Conservation (phyloP, 2,329 filamentous ascomycete genomes). For the Lecanicillium sp. region DNA sequence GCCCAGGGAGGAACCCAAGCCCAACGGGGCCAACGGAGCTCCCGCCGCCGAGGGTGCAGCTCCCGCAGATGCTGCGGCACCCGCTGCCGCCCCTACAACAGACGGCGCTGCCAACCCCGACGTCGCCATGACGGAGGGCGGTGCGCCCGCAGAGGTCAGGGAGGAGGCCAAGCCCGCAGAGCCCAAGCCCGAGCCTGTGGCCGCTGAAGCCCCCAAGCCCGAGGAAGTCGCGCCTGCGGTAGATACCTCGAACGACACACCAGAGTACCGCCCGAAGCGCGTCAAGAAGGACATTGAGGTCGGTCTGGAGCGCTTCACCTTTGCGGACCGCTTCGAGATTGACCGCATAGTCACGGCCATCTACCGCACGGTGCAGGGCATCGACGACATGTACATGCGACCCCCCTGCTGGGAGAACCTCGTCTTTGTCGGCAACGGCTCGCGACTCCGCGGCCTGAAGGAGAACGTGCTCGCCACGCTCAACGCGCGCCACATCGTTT, state of each 20-base stretch:
- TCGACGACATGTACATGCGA: slow-evolving; percentile 79
- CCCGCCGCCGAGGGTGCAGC: slow-evolving; percentile 9
- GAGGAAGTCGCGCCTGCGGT: not conserved
- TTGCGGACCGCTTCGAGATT: slow-evolving; percentile 64
- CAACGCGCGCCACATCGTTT: slow-evolving; percentile 77
- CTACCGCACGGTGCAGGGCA: slow-evolving; percentile 74
- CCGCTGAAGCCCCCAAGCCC: slow-evolving; percentile 18
- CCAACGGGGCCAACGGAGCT: slow-evolving; percentile 16
- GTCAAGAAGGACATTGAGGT: slow-evolving; percentile 66
- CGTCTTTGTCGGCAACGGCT: slow-evolving; percentile 86
- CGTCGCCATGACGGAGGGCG: not conserved
- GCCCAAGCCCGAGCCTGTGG: slow-evolving; percentile 19
- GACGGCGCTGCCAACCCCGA: not conserved
- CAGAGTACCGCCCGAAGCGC: slow-evolving; percentile 47
- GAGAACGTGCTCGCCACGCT: slow-evolving; percentile 81
- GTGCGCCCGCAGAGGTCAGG: not conserved
- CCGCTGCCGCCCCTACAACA: not conserved
- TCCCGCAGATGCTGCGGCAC: not conserved
- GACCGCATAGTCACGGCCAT: slow-evolving; percentile 80
- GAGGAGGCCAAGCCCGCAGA: slow-evolving; percentile 16
- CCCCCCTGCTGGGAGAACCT: slow-evolving; percentile 87
- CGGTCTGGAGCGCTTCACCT: slow-evolving; percentile 67
- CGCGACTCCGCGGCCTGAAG: slow-evolving; percentile 67
- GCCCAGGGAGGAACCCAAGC: slow-evolving; percentile 22
- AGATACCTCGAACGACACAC: slow-evolving; percentile 21